phyloP scores from a whole-genome alignment of 2,329 filamentous ascomycete species.

The Beauveria pseudobassiana region DNA sequence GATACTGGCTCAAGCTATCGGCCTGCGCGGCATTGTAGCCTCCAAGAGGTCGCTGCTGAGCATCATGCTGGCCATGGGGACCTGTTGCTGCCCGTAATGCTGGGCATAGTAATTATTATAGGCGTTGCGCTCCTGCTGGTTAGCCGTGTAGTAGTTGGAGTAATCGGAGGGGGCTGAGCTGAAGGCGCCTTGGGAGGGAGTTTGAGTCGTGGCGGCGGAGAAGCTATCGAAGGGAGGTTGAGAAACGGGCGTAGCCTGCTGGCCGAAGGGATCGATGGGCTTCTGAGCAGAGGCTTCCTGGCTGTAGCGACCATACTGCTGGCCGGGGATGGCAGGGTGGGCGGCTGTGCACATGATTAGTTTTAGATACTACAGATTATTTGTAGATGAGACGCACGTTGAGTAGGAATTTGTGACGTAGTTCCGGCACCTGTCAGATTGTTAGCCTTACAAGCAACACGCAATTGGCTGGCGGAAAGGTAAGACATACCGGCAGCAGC shows the following conservation, averaged over 20 bases:
- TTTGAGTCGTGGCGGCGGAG: conserved; percentile 51
- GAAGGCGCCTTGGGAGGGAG: conserved; percentile 56
- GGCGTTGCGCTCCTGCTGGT: conserved; percentile 61
- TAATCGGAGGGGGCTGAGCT: conserved; percentile 74
- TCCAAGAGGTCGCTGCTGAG: conserved; percentile 68
- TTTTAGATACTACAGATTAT: not conserved
- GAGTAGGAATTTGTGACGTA: conserved; percentile 17
- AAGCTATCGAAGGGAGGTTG: conserved; percentile 56
- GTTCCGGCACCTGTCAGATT: not conserved
- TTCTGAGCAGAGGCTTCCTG: conserved; percentile 67
- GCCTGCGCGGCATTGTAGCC: conserved; percentile 62
- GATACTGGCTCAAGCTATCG: conserved; percentile 61
- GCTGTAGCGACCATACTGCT: conserved; percentile 64
- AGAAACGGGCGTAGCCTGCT: conserved; percentile 51
- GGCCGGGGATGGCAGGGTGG: conserved; percentile 49
- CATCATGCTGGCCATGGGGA: conserved; percentile 64
- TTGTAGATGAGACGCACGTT: conserved; percentile 15
- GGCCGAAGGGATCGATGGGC: conserved; percentile 78
- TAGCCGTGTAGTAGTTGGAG: conserved; percentile 77
- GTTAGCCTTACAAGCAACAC: not conserved
- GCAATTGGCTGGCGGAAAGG: no score
- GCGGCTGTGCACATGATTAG: conserved; percentile 14
- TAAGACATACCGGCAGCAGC: conserved; percentile 36
- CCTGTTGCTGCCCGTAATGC: conserved; percentile 49
- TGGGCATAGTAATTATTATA: conserved; percentile 76